Conservation (phyloP, 306 rosid species). For the Morella rubra region DNA sequence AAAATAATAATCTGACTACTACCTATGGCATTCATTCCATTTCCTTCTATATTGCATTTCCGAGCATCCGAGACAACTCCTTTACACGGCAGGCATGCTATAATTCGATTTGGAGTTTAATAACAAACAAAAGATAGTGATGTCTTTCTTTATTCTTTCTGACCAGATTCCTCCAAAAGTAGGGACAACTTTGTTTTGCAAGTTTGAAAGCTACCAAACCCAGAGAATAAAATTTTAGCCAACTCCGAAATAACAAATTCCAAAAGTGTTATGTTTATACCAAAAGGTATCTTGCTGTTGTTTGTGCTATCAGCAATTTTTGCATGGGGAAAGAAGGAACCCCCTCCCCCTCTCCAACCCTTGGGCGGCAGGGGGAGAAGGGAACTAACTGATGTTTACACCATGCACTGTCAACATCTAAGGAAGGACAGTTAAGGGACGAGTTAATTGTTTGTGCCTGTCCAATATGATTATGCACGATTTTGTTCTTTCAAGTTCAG, state of each 20-base stretch:
- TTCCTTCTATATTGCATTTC: neutral
- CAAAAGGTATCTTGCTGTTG: neutral
- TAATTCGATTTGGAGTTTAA: neutral
- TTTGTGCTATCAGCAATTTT: neutral
- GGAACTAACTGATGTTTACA: neutral
- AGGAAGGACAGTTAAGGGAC: neutral
- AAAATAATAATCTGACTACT: neutral
- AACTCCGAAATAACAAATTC: neutral
- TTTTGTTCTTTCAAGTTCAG: neutral
- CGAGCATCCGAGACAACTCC: neutral
- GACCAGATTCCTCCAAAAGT: neutral
- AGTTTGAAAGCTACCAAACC: neutral
- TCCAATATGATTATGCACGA: neutral
- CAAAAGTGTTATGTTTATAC: neutral
- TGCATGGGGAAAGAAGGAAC: neutral
- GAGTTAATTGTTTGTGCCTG: neutral
- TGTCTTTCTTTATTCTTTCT: neutral
- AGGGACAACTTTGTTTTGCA: neutral
- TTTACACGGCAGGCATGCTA: slow-evolving; percentile 10
- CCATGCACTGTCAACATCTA: neutral
- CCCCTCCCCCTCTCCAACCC: too few relatives aligned
- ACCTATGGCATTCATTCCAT: neutral
- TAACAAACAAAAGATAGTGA: neutral
- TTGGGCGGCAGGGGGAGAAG: neutral
- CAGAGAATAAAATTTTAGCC: neutral